Percentiles rank a stretch among this genome's conserved stretches.
phyloP scores from a whole-genome alignment of 306 rosid genomes.

The Cucurbita argyrosperma region DNA sequence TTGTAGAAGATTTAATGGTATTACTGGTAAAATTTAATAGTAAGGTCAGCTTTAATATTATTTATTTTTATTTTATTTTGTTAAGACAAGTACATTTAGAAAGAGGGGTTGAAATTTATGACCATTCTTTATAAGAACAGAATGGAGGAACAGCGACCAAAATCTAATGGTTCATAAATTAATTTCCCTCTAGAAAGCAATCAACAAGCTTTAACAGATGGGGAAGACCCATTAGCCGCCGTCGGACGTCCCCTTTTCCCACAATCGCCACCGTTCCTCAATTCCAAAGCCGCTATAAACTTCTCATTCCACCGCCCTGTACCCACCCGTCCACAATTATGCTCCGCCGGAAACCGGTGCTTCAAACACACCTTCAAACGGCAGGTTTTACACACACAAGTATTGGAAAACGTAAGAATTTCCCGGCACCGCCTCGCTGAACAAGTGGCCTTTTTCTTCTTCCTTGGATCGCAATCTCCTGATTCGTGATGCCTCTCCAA shows the following conservation, averaged over 20 bases:
- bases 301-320: slow-evolving; percentile 30
- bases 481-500: slow-evolving; percentile 43
- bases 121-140: background rate
- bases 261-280: slow-evolving; percentile 43
- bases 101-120: background rate
- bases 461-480: slow-evolving; percentile 55
- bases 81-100: too few relatives aligned
- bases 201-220: slow-evolving; percentile 42
- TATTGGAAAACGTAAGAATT: slow-evolving; percentile 58
- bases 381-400: slow-evolving; percentile 58
- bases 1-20: too few relatives aligned
- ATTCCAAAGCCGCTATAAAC: slow-evolving; percentile 43
- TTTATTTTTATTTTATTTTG: too few relatives aligned
- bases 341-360: slow-evolving; percentile 80
- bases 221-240: slow-evolving; percentile 27
- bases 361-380: slow-evolving; percentile 57
- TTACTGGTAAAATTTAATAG: too few relatives aligned
- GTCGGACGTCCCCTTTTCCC: slow-evolving; percentile 23
- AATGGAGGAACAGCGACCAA: background rate
- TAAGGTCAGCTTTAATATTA: too few relatives aligned
- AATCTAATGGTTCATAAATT: background rate
- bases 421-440: slow-evolving; percentile 63
- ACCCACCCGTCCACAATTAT: slow-evolving; percentile 25
- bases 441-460: slow-evolving; percentile 65
- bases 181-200: background rate